Conservation (phyloP, 148 eudicot genomes). For the Rhododendron ovatum region DNA sequence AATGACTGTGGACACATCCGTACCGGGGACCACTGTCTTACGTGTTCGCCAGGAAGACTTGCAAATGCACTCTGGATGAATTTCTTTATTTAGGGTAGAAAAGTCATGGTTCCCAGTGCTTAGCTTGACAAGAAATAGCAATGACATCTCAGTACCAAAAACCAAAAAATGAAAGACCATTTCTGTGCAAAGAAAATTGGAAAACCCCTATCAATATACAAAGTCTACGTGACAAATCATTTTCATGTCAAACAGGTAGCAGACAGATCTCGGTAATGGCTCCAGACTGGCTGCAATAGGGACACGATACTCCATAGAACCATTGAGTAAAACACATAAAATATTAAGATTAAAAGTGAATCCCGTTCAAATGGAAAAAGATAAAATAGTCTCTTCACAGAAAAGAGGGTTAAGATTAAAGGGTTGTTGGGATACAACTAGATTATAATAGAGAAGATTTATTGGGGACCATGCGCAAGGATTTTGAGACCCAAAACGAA, state of each 20-base stretch:
- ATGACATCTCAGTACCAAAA: background rate
- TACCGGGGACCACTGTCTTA: background rate
- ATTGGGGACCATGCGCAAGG: rapidly evolving
- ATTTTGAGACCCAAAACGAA: too few species aligned
- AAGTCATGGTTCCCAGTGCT: background rate
- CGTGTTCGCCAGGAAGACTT: background rate
- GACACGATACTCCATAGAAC: background rate
- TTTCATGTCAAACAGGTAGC: background rate
- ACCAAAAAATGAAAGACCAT: background rate
- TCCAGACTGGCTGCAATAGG: background rate
- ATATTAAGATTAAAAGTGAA: background rate
- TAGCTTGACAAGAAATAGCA: background rate
- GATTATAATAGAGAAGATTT: background rate
- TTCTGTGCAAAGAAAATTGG: background rate
- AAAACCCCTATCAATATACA: background rate
- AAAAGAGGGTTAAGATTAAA: background rate
- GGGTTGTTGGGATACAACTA: background rate
- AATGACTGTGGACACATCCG: background rate
- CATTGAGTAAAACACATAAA: background rate
- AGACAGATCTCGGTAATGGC: background rate
- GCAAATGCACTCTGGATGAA: background rate
- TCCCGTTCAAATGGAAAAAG: background rate
- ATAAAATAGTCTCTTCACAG: background rate
- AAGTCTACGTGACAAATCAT: background rate
- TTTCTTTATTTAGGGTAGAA: background rate